Evolutionary conservation across 2,329 filamentous ascomycete genomes (phyloP), one percentile per base, ranked within the genome.

Genomic region (Aspergillus sp.): DNA sequence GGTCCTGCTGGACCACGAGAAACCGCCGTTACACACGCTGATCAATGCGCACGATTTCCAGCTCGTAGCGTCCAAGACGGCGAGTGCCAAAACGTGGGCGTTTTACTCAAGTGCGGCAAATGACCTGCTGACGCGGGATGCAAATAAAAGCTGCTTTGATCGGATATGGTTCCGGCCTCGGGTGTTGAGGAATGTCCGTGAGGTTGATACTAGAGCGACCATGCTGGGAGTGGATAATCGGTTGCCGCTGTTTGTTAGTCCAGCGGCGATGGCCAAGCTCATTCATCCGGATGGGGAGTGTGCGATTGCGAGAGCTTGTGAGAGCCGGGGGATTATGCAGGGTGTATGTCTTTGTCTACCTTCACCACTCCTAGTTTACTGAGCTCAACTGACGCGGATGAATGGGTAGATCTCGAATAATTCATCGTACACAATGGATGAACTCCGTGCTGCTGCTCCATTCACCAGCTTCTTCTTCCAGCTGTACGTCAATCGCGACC

Each of bases 91-190:
- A 57, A 78, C 81, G n/a, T 85, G 80, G 79, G 82, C 82, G 0
- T 86, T 85, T 57, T 78, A 82, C 58, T 83, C 79, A 19, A 83
- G 80, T 6, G 82, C 81, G 2, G 78, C 82, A 7, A 84, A 80
- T 4, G 82, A 74, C 74, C 56, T 77, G 3, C 79, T 82, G 34
- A 78, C 81, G 42, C 72, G 74, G 2, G 63, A 71, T 27, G 69
- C 71, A 43, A 86, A 85, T 60, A 72, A 68, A 27, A 68, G 72
- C 0, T 68, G 73, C 50, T 82, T 81, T 55, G 66, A 72, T 36
- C 64, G 73, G 28, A 81, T 85, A 52, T 73, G 72, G 61, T 73
- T 85, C 4, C 76, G 82, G 0, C 81, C 80, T 0, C 72, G 79
- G 19, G 72, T 81, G 29, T 65, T 83, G 45, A 68, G 72, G 34